Conservation (phyloP, 371 early-diverging fungal species). For the Rhizopus sp. region DNA sequence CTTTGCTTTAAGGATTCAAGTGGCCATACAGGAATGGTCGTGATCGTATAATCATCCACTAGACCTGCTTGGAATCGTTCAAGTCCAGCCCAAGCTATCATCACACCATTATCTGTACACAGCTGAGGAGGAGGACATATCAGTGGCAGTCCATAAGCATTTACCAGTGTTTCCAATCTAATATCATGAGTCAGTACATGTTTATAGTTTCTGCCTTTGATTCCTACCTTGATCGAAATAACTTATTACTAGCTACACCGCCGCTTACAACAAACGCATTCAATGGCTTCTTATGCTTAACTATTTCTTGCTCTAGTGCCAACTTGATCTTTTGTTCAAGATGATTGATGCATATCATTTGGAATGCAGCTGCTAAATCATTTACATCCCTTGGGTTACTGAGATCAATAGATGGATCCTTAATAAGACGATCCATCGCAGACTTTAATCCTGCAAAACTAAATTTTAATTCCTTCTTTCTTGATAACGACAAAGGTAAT, state of each 20-base stretch:
- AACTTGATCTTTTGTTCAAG: constrained; percentile 67
- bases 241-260: constrained; percentile 80
- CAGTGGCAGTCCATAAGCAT: constrained; percentile 49
- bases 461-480: constrained; percentile 60
- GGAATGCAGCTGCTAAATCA: constrained; percentile 82
- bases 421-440: constrained; percentile 51
- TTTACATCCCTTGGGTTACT: constrained; percentile 36
- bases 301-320: constrained; percentile 55
- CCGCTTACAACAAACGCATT: constrained; percentile 80
- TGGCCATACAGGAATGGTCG: constrained; percentile 70
- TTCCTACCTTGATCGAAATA: constrained; percentile 49
- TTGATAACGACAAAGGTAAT: constrained; percentile 63
- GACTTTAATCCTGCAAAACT: constrained; percentile 85
- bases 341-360: constrained; percentile 65
- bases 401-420: constrained; percentile 34
- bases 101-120: constrained; percentile 89
- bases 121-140: constrained; percentile 76
- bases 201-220: constrained; percentile 1
- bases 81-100: constrained; percentile 89
- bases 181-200: neutral
- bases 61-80: constrained; percentile 65
- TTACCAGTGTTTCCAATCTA: constrained; percentile 48
- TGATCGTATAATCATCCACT: constrained; percentile 63
- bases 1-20: constrained; percentile 46
- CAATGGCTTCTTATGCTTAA: constrained; percentile 38